Conservation (phyloP, 177 flowering plant species). For the Vitis hybrid region DNA sequence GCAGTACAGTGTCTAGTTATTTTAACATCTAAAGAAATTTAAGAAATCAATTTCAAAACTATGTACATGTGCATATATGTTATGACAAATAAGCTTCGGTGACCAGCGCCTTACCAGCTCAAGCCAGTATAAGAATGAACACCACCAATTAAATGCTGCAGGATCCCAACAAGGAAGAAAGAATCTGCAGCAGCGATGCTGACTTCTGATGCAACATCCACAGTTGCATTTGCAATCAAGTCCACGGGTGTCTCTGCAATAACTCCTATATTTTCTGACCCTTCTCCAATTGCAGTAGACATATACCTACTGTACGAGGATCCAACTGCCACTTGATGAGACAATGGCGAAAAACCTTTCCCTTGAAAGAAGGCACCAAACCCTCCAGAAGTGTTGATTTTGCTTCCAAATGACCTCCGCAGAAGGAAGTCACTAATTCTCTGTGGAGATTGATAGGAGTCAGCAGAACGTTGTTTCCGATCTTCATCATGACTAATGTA, state of each 20-base stretch:
- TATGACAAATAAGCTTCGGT: too few species aligned
- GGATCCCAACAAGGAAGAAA: slow-evolving; percentile 56
- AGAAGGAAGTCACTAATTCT: slow-evolving; percentile 8
- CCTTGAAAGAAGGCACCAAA: slow-evolving; percentile 22
- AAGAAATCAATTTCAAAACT: not conserved
- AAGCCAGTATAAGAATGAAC: slow-evolving; percentile 74
- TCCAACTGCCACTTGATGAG: slow-evolving; percentile 26
- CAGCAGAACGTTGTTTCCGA: slow-evolving; percentile 13
- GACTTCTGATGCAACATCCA: slow-evolving; percentile 58
- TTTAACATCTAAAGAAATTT: too few species aligned
- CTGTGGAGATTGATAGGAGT: slow-evolving; percentile 11
- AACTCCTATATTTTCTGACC: slow-evolving; percentile 47
- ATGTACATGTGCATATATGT: not conserved
- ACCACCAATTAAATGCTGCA: slow-evolving; percentile 78
- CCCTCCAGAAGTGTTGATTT: slow-evolving; percentile 22
- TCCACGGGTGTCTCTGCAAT: slow-evolving; percentile 48
- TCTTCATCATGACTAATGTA: slow-evolving; percentile 42
- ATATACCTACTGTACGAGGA: slow-evolving; percentile 38
- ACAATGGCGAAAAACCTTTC: slow-evolving; percentile 21
- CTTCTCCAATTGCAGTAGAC: slow-evolving; percentile 55
- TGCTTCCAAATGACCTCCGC: slow-evolving; percentile 16
- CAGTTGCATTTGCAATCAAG: slow-evolving; percentile 35
- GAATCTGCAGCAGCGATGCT: slow-evolving; percentile 93
- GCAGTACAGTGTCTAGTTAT: too few species aligned
- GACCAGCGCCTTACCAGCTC: slow-evolving; percentile 52